Percentiles rank a stretch among this genome's conserved stretches.
These are phyloP conservation scores for Miamiensis avidus DNA, from an alignment of 169 alveolate species.

Conservation along the genomic window DNA sequence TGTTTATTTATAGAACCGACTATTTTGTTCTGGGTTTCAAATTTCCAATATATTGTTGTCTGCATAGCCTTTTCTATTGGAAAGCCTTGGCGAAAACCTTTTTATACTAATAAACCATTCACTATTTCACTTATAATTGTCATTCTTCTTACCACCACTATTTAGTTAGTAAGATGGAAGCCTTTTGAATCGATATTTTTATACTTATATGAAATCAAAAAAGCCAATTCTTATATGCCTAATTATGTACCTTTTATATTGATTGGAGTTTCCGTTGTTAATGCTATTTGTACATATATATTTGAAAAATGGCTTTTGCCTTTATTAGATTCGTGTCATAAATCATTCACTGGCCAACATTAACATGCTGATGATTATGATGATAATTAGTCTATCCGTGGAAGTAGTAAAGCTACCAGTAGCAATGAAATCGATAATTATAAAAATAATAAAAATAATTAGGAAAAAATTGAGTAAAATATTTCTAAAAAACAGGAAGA, in stretches of 20 bases:
- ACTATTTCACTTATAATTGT: constrained; percentile 32
- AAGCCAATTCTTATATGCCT: neutral
- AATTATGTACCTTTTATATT: neutral
- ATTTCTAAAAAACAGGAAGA: no score
- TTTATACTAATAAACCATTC: constrained; percentile 66
- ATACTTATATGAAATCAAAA: neutral
- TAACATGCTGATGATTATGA: no score
- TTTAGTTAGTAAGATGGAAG: neutral
- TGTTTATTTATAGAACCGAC: constrained; percentile 7
- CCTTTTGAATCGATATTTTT: neutral
- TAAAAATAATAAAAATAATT: no score
- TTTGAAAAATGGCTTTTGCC: neutral
- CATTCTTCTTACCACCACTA: neutral
- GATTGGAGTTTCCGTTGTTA: neutral
- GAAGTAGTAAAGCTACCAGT: no score
- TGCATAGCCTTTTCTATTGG: constrained; percentile 74
- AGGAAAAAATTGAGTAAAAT: no score
- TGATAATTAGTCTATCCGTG: no score
- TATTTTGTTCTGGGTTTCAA: constrained; percentile 31
- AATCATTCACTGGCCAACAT: no score
- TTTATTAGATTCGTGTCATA: neutral
- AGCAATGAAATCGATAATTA: no score
- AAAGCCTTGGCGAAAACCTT: constrained; percentile 81
- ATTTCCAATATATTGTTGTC: constrained; percentile 63
- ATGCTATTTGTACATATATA: neutral